Evolutionary conservation across 108 stramenopile species (phyloP), one percentile per base, ranked within the genome.

Genomic region (Cyclostephanos tholiformis): DNA sequence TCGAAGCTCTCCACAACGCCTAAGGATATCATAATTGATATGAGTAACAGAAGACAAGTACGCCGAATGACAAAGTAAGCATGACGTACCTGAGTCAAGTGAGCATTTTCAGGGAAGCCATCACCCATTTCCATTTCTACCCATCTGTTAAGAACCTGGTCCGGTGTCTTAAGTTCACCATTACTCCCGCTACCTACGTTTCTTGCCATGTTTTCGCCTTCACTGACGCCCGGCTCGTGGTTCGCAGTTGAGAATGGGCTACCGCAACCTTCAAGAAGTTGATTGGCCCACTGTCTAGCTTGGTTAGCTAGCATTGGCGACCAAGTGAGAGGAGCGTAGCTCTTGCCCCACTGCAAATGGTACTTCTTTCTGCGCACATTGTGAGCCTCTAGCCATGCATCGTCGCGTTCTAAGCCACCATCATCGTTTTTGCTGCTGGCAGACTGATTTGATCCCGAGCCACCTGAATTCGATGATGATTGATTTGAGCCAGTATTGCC

Each of bases 241-340:
- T 32, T 4, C 32, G 32, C 32, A n/a, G n/a, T n/a, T n/a, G n/a
- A n/a, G n/a, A n/a, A n/a, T n/a, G n/a, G n/a, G n/a, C n/a, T n/a
- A n/a, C n/a, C 26, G 48, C 76, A 72, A 22, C 29, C 17, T 36
- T n/a, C 25, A 2, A 77, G 43, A 27, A 77, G 48, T 13, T 75
- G 38, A 30, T 62, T 50, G 3, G 71, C 76, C 23, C 64, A 77
- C 19, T 29, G 32, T 22, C 23, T 62, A n/a, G 44, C 69, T 70
- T 38, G 19, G 11, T 17, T 22, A n/a, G 61, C 61, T 44, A 62
- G 22, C 30, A 30, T 23, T 12, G 65, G 65, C 39, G 65, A 65
- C 69, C 70, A 77, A 29, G 66, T 72, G 14, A 77, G 56, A 14
- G 76, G 76, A 1, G 71, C 76, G 50, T 77, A 77, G 38, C 32